These are phyloP conservation scores for Hypericum perforatum DNA, from an alignment of 345 rosid species.

Conservation along the genomic window DNA sequence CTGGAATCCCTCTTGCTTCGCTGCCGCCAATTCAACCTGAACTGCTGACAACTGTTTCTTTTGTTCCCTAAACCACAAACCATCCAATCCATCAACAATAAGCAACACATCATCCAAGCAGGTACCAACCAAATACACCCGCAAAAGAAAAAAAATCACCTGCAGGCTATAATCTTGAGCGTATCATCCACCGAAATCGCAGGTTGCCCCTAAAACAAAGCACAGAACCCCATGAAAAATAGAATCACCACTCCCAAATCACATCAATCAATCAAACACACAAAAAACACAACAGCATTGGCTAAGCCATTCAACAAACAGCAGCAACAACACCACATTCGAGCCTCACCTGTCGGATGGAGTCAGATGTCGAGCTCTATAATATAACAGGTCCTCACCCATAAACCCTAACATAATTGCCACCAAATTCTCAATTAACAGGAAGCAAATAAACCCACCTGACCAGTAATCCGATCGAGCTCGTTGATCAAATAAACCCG, in stretches of 20 bases:
- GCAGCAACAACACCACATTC: too few species aligned
- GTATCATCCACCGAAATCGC: conserved; percentile 28
- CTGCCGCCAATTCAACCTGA: conserved; percentile 17
- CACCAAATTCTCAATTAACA: not conserved
- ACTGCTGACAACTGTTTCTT: conserved; percentile 21
- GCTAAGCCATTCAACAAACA: too few species aligned
- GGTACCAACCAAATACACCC: not conserved
- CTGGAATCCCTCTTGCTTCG: conserved; percentile 23
- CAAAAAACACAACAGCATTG: too few species aligned
- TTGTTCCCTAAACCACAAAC: conserved; percentile 19
- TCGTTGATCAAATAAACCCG: conserved; percentile 24
- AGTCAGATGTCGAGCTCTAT: too few species aligned
- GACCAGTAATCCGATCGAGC: conserved; percentile 24
- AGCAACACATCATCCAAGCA: not conserved
- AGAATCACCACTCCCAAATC: not conserved
- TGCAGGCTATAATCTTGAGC: conserved; percentile 25
- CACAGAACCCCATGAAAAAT: not conserved
- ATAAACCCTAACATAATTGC: not conserved
- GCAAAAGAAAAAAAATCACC: conserved; percentile 10
- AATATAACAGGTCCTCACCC: not conserved
- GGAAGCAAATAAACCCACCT: conserved; percentile 10
- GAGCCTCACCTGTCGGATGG: too few species aligned
- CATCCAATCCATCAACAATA: not conserved
- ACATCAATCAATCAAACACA: not conserved
- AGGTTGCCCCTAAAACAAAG: conserved; percentile 18